Conservation (phyloP, 331 rosid species). For the Saraca asoca region DNA sequence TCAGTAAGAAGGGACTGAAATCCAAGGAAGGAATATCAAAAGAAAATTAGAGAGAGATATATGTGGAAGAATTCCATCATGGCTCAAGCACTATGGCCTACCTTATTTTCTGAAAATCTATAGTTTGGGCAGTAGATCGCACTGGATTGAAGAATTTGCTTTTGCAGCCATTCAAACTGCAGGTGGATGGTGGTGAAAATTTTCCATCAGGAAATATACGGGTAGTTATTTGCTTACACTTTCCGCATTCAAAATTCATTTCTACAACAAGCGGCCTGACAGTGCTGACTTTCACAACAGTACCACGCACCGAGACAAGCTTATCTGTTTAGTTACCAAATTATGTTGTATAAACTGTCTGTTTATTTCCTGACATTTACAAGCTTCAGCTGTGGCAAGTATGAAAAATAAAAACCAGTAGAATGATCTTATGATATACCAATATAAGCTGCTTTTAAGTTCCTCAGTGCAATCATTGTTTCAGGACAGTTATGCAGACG, state of each 20-base stretch:
- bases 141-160: constrained; percentile 71
- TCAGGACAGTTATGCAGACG: constrained; percentile 85
- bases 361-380: constrained; percentile 6
- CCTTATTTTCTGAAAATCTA: constrained; percentile 96
- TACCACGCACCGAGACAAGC: constrained; percentile 92
- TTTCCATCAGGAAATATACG: constrained; percentile 86
- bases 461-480: constrained; percentile 83
- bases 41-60: background rate
- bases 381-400: constrained; percentile 19
- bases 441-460: constrained; percentile 87
- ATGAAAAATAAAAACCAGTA: background rate
- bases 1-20: background rate
- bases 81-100: constrained; percentile 30
- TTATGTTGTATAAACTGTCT: constrained; percentile 22
- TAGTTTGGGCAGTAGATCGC: constrained; percentile 75
- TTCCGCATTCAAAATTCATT: constrained; percentile 77
- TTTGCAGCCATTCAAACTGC: constrained; percentile 86
- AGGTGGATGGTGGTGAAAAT: constrained; percentile 74
- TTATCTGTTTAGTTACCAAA: constrained; percentile 58
- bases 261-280: constrained; percentile 77
- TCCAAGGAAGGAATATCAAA: constrained; percentile 2
- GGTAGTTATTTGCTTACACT: constrained; percentile 66
- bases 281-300: constrained; percentile 83
- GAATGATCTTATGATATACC: constrained; percentile 47
- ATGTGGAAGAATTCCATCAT: constrained; percentile 20